Percentiles rank a stretch among this genome's conserved stretches.
phyloP scores from a whole-genome alignment of 768 basidiomycete genomes.

The Suillus brevipes region DNA sequence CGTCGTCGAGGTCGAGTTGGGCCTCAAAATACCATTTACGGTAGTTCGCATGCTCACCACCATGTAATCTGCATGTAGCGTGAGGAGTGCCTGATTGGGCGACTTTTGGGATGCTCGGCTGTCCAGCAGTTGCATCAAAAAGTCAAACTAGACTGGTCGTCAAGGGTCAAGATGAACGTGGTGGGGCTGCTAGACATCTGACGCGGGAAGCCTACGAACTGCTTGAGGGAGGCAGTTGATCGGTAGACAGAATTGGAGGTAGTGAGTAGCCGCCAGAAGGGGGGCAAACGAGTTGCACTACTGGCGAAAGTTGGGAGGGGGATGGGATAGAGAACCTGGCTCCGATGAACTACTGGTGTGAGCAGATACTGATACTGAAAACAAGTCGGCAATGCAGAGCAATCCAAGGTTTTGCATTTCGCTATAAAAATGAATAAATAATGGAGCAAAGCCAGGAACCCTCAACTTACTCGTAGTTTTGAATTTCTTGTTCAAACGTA shows the following conservation, averaged over 20 bases:
- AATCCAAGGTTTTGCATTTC: slow-evolving; percentile 64
- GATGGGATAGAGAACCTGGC: slow-evolving; percentile 11
- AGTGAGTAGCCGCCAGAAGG: neutral
- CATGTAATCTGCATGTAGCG: slow-evolving; percentile 97
- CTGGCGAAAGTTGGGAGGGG: neutral
- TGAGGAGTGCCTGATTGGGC: slow-evolving; percentile 91
- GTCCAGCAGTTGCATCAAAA: slow-evolving; percentile 96
- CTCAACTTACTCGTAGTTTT: slow-evolving; percentile 47
- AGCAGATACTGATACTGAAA: slow-evolving; percentile 56
- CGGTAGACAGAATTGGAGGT: slow-evolving; percentile 8
- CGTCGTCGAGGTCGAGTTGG: slow-evolving; percentile 97
- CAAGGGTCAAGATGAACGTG: slow-evolving; percentile 42
- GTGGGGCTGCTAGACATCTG: slow-evolving; percentile 13
- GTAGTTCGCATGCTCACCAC: slow-evolving; percentile 97
- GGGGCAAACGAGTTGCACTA: too few species aligned
- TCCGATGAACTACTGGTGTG: slow-evolving; percentile 14
- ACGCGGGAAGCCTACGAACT: slow-evolving; percentile 15
- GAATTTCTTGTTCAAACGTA: slow-evolving; percentile 50
- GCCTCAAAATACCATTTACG: slow-evolving; percentile 99
- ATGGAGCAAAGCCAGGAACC: neutral
- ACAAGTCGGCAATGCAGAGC: slow-evolving; percentile 77
- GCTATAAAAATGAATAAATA: slow-evolving; percentile 38
- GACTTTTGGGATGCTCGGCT: slow-evolving; percentile 97
- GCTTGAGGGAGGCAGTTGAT: slow-evolving; percentile 25
- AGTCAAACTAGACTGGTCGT: slow-evolving; percentile 71